phyloP scores from a whole-genome alignment of 139 green algal genomes.

The Raphidocelis subcapitata region DNA sequence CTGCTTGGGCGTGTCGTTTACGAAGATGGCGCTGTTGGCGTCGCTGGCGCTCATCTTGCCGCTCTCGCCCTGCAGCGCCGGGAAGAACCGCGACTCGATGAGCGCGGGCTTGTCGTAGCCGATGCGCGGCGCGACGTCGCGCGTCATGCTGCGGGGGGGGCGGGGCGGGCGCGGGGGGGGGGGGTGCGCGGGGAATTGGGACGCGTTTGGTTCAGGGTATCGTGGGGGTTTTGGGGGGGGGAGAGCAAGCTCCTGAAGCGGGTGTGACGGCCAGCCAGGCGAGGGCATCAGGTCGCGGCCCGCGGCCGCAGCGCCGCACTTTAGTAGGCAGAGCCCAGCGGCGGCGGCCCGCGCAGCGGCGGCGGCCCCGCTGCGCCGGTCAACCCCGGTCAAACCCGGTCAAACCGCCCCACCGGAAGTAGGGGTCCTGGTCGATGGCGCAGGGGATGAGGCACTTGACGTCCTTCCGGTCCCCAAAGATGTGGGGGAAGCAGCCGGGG shows the following conservation, averaged over 20 bases:
- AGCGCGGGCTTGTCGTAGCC: constrained; percentile 89
- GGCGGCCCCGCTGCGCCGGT: no score
- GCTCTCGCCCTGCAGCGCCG: constrained; percentile 95
- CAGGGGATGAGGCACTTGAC: constrained; percentile 96
- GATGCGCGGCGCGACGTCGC: constrained; percentile 85
- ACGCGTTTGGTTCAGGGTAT: background rate
- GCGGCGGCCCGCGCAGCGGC: no score
- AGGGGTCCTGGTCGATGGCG: constrained; percentile 94
- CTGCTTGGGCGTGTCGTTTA: constrained; percentile 87
- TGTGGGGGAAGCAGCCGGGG: constrained; percentile 93
- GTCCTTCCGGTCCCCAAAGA: constrained; percentile 87
- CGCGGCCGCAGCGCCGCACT: no score
- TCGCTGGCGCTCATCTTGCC: constrained; percentile 97
- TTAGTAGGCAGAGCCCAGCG: no score
- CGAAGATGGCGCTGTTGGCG: constrained; percentile 89
- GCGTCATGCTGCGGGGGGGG: constrained; percentile 95
- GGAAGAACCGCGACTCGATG: constrained; percentile 94
- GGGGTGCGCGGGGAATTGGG: background rate
- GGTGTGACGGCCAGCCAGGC: no score
- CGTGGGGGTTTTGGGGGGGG: background rate
- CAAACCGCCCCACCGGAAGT: constrained; percentile 45
- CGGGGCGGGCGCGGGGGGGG: constrained; percentile 48
- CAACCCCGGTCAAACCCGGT: no score
- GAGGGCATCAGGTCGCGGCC: no score
- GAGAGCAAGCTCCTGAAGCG: no score